These are phyloP conservation scores for Rhizopus stolonifer DNA, from an alignment of 371 early-diverging fungal genomes.

Conservation along the genomic window DNA sequence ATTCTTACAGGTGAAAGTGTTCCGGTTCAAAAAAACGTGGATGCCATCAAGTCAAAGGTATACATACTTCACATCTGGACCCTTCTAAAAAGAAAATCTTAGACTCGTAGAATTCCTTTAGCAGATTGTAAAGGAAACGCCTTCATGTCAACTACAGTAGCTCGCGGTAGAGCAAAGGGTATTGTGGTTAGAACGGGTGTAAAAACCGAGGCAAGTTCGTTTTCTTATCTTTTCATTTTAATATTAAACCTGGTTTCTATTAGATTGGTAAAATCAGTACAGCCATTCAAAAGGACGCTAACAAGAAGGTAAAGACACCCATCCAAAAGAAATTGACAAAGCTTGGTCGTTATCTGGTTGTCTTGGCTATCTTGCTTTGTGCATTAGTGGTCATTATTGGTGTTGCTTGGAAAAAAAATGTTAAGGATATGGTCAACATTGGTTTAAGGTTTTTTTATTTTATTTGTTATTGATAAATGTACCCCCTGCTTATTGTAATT, in stretches of 20 bases:
- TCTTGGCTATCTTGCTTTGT: constrained; percentile 78
- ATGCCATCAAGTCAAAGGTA: constrained; percentile 48
- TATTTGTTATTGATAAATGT: constrained; percentile 43
- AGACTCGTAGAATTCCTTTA: constrained; percentile 59
- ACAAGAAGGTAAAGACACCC: constrained; percentile 68
- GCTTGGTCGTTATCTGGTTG: constrained; percentile 72
- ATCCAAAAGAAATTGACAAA: constrained; percentile 73
- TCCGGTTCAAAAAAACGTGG: constrained; percentile 65
- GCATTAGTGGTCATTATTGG: constrained; percentile 82
- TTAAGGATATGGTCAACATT: constrained; percentile 41
- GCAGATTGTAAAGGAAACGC: constrained; percentile 76
- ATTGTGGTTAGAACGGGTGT: constrained; percentile 79
- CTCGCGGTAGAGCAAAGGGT: constrained; percentile 69
- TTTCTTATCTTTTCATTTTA: neutral
- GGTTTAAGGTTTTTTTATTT: constrained; percentile 34
- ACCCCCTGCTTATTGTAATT: constrained; percentile 15
- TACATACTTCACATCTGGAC: constrained; percentile 42
- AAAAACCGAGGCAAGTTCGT: constrained; percentile 58
- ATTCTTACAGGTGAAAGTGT: constrained; percentile 87
- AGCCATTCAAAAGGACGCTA: constrained; percentile 74
- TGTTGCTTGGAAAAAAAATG: constrained; percentile 63
- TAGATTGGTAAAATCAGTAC: constrained; percentile 89
- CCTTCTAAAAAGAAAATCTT: constrained; percentile 30
- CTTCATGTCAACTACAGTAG: constrained; percentile 72
- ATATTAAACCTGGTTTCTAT: neutral